Evolutionary conservation across 176 grass and related monocot species (phyloP).

Genomic region (Musa itinerans): DNA sequence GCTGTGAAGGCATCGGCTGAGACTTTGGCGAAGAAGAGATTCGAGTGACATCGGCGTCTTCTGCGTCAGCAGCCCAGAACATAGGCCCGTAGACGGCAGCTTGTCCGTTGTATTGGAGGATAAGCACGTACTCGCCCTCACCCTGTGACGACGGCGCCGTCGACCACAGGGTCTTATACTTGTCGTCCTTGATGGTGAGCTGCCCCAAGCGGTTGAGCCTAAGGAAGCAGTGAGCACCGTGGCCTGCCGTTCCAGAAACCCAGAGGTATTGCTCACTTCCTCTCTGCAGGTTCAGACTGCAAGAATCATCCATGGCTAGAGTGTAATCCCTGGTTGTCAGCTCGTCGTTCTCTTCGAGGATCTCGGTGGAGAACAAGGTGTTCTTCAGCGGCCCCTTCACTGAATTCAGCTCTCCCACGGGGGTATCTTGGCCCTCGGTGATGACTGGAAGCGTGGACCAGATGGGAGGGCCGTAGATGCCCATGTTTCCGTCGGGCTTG

Average conservation of each 20-base stretch:
- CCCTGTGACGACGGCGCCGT: background rate
- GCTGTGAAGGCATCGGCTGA: too few species aligned
- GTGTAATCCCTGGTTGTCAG: background rate
- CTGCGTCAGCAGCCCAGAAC: too few species aligned
- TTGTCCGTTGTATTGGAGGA: background rate
- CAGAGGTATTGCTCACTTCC: background rate
- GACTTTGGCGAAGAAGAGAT: too few species aligned
- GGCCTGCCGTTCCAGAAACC: background rate
- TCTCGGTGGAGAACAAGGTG: too few species aligned
- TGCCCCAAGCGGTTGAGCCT: conserved; percentile 11
- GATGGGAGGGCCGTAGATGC: background rate
- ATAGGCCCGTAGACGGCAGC: too few species aligned
- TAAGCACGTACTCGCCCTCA: background rate
- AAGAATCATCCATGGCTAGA: background rate
- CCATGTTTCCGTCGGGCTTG: background rate
- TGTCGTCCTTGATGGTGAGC: background rate
- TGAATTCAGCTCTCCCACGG: too few species aligned
- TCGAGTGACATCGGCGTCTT: too few species aligned
- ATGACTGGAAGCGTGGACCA: background rate
- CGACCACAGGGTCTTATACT: background rate
- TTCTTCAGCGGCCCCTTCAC: too few species aligned
- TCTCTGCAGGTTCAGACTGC: background rate
- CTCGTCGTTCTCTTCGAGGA: background rate
- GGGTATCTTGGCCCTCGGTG: background rate
- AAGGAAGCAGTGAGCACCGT: background rate